Conservation (phyloP, 73 alveolate genomes). For the Paramecium bursaria region DNA sequence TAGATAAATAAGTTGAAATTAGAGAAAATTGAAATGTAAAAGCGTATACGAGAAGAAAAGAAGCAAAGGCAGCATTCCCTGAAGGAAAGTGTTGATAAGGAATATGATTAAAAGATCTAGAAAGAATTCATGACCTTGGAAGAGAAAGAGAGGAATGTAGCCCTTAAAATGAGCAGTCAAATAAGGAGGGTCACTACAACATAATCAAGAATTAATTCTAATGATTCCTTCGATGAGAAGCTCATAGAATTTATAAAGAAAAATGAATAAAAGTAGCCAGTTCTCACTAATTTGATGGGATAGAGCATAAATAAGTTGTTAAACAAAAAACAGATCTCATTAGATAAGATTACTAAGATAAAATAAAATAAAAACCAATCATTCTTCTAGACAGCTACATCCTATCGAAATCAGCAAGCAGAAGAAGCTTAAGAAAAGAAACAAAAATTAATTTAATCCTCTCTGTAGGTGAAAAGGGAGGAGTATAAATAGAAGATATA, state of each 20-base stretch:
- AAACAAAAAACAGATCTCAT: too few relatives aligned
- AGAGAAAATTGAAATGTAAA: not conserved
- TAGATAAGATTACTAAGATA: too few relatives aligned
- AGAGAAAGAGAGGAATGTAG: not conserved
- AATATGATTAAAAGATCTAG: conserved; percentile 30
- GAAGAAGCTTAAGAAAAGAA: too few relatives aligned
- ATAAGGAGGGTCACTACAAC: not conserved
- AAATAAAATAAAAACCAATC: too few relatives aligned
- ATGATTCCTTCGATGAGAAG: conserved; percentile 15
- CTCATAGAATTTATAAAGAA: not conserved
- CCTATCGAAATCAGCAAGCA: too few relatives aligned
- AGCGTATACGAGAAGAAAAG: conserved; percentile 2
- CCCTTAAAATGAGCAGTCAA: not conserved
- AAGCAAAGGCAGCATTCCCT: conserved; percentile 39
- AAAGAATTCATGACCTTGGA: not conserved
- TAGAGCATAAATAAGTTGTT: not conserved
- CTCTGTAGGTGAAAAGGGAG: conserved; percentile 23
- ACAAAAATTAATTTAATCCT: too few relatives aligned
- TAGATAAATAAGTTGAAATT: conserved; percentile 8
- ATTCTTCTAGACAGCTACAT: too few relatives aligned
- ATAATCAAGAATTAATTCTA: not conserved
- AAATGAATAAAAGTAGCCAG: conserved; percentile 17
- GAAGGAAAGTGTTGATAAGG: not conserved
- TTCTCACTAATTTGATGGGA: not conserved
- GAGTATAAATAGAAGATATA: conserved; percentile 1